Base-by-base conservation (phyloP, 768 basidiomycete species). In the Trametes gibbosa region DNA sequence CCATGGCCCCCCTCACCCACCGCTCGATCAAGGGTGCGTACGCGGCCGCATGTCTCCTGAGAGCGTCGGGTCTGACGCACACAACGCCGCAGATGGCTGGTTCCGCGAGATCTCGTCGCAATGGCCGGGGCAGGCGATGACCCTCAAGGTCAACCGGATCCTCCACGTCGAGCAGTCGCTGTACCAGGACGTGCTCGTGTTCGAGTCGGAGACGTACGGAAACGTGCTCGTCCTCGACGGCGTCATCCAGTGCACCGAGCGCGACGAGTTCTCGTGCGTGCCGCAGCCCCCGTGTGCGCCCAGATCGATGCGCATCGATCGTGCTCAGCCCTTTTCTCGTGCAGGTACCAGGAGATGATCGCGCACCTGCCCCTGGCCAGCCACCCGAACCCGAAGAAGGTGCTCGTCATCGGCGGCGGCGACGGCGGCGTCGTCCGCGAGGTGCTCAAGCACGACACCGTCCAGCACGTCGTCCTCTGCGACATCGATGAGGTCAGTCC, bases 101-200 rank as follows among this genome's bases (percentile, higher is more conserved):
- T 98, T 95, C 80, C 84, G 90, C 60, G 95, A 98, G 77, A 89
- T 94, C 66, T 92, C 90, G 25, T 84, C 90, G 17, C 95, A 98
- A 77, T 98, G 95, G 95, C 94, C 91, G 6, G 95, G 95, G 48
- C 94, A 97, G 76, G 96, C 96, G 50, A 93, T 97, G 93, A 92
- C 92, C 52, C 80, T 99, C 69, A 92, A 92, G 75, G 95, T 98
- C 79, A 90, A 89, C 76, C 90, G 90, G 79, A 90, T 98, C 66
- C 80, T 99, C 56, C 96, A 99, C 74, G 80, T 87, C 65, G 97
- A 98, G 76, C 89, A 90, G 75, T 95, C 92, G 1, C 77, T 88
- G 50, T 98, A 87, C 78, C 96, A 99, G 76, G 96, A 98, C 70
- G 95, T 99, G 53, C 87, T 99, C 54, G 95, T 99, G 54, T 98